Evolutionary conservation across 2,329 filamentous ascomycete species (phyloP).

Genomic region (Amphichorda felina): DNA sequence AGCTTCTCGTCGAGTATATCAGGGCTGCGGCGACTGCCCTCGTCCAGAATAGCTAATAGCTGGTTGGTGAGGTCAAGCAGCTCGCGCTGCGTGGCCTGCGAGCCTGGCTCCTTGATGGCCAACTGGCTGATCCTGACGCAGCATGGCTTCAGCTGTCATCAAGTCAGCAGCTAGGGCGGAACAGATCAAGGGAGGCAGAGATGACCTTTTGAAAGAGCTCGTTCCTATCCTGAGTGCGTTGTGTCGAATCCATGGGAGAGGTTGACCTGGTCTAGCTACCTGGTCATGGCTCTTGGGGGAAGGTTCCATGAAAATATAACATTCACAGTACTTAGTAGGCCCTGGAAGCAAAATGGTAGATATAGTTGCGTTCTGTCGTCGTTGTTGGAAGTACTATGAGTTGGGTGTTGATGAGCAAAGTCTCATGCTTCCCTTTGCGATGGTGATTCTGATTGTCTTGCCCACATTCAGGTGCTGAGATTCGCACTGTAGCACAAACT

Average conservation of each 20-base stretch:
- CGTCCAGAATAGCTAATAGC: constrained; percentile 32
- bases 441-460: no score
- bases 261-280: not conserved
- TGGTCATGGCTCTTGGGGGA: no score
- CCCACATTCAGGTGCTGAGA: no score
- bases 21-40: constrained; percentile 29
- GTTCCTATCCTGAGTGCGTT: constrained; percentile 12
- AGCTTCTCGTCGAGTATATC: constrained; percentile 63
- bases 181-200: not conserved
- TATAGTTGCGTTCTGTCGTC: no score
- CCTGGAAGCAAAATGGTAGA: no score
- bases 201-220: constrained; percentile 18
- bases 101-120: constrained; percentile 34
- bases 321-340: no score
- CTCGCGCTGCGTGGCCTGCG: constrained; percentile 25
- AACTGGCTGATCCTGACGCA: constrained; percentile 50
- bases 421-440: no score
- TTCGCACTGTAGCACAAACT: no score
- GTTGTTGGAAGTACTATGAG: no score
- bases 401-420: no score
- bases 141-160: constrained; percentile 44
- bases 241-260: constrained; percentile 12
- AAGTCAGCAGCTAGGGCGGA: constrained; percentile 3
- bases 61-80: constrained; percentile 32
- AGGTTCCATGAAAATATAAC: no score